Evolutionary conservation across 2,329 filamentous ascomycete genomes (phyloP).

Genomic region (Thermothelomyces thermophilus): DNA sequence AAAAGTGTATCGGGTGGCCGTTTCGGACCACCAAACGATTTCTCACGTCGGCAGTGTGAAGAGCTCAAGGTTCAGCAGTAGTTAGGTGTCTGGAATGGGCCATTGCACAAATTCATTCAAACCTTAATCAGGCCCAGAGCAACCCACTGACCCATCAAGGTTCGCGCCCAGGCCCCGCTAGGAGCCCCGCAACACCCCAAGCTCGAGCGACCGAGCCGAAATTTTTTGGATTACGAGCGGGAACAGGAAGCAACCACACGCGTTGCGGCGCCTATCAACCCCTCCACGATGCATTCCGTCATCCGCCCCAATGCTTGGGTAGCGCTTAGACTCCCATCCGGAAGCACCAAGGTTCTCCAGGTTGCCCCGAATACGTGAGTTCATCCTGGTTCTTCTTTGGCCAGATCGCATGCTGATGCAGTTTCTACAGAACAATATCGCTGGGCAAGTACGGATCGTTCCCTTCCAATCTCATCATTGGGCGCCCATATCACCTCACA

Average conservation of each 20-base stretch:
- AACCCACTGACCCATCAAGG: slow-evolving; percentile 10
- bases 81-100: no score
- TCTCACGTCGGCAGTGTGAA: no score
- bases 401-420: slow-evolving; percentile 10
- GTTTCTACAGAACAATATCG: slow-evolving; percentile 61
- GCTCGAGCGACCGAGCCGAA: background rate
- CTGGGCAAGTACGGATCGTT: slow-evolving; percentile 92
- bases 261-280: background rate
- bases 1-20: no score
- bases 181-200: slow-evolving; percentile 8
- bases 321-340: slow-evolving; percentile 53
- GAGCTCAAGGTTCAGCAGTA: background rate
- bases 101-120: no score
- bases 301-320: slow-evolving; percentile 56
- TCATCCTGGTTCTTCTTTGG: background rate
- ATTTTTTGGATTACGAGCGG: slow-evolving; percentile 2
- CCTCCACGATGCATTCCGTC: slow-evolving; percentile 34
- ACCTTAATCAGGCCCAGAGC: background rate
- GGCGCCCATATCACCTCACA: slow-evolving; percentile 85
- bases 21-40: no score
- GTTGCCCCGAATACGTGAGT: slow-evolving; percentile 54
- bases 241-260: background rate
- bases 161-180: slow-evolving; percentile 4
- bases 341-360: slow-evolving; percentile 50
- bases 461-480: slow-evolving; percentile 79